A percentile compares a stretch with the other conserved stretches of the same genome.
Conservation (phyloP, 495 filamentous ascomycete species). For the Xylaria scruposa region DNA sequence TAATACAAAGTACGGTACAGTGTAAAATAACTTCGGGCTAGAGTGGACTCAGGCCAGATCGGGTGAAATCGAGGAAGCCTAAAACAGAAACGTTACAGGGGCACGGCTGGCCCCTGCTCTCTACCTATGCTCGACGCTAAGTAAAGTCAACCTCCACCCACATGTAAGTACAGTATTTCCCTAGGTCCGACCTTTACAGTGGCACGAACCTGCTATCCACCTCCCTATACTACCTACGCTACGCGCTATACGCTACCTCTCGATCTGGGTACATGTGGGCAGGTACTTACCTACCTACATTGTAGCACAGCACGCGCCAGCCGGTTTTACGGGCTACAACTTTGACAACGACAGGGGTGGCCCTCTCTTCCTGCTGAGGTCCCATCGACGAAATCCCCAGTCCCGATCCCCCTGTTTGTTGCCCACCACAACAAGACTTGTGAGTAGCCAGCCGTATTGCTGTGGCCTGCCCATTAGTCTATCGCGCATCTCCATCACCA, state of each 20-base stretch:
- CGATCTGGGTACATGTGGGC: background rate
- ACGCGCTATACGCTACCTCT: background rate
- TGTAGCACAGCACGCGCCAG: conserved; percentile 1
- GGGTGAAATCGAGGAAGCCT: conserved; percentile 12
- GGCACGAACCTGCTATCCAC: background rate
- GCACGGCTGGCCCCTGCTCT: conserved; percentile 2
- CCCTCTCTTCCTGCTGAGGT: conserved; percentile 6
- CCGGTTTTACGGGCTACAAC: conserved; percentile 20
- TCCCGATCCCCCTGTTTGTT: conserved; percentile 23
- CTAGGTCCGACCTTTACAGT: background rate
- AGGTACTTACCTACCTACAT: background rate
- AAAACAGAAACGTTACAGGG: conserved; percentile 19
- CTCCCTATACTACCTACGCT: background rate
- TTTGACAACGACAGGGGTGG: conserved; percentile 20
- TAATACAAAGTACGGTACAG: background rate
- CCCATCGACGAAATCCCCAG: background rate
- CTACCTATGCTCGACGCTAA: conserved; percentile 1
- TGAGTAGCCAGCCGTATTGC: conserved; percentile 16
- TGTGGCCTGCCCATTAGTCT: conserved; percentile 15
- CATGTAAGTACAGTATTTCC: background rate
- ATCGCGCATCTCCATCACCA: conserved; percentile 17
- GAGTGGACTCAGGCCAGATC: conserved; percentile 9
- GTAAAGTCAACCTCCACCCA: background rate
- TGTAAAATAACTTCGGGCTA: background rate
- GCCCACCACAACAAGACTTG: conserved; percentile 27